Percentiles rank a stretch among this genome's conserved stretches.
Evolutionary conservation across 1,284 basidiomycete genomes (phyloP).

Genomic region (Ustilago trichophora): DNA sequence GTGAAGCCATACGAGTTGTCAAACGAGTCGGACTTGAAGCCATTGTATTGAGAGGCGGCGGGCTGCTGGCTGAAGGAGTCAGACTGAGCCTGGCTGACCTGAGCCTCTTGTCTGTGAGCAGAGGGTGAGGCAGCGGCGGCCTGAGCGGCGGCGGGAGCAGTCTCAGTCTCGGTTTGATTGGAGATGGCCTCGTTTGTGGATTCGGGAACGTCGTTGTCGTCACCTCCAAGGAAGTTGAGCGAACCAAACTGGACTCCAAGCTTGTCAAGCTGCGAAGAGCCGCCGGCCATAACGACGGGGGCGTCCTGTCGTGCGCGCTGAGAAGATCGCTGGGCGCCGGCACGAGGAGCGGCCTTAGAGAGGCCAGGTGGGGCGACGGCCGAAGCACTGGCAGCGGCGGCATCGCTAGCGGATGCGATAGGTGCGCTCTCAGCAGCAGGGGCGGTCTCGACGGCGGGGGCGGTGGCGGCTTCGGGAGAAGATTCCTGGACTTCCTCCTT

Average conservation of each 20-base stretch:
- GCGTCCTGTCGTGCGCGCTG: constrained; percentile 63
- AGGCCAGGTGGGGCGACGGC: constrained; percentile 40
- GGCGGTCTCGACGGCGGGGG: constrained; percentile 17
- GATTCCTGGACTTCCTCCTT: neutral
- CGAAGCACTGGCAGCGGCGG: constrained; percentile 6
- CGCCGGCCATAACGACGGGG: constrained; percentile 64
- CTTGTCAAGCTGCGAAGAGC: constrained; percentile 58
- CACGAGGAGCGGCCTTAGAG: constrained; percentile 42
- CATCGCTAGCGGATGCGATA: constrained; percentile 12
- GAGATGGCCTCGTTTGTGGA: constrained; percentile 11
- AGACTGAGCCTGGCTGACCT: constrained; percentile 27
- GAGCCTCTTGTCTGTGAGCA: constrained; percentile 28
- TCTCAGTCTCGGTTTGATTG: constrained; percentile 10
- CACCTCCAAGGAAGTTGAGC: constrained; percentile 62
- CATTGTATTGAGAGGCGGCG: constrained; percentile 33
- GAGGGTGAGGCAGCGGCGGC: constrained; percentile 26
- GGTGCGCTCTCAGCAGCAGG: constrained; percentile 25
- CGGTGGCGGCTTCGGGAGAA: constrained; percentile 8
- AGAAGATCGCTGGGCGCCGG: constrained; percentile 39
- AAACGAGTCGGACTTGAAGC: constrained; percentile 49
- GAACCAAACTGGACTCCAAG: constrained; percentile 64
- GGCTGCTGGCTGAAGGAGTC: constrained; percentile 38
- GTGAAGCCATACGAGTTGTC: constrained; percentile 47
- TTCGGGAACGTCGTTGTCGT: constrained; percentile 38
- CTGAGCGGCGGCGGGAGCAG: constrained; percentile 14